These are phyloP conservation scores for Hondaea fermentalgiana DNA, from an alignment of 108 stramenopile genomes.

Conservation along the genomic window DNA sequence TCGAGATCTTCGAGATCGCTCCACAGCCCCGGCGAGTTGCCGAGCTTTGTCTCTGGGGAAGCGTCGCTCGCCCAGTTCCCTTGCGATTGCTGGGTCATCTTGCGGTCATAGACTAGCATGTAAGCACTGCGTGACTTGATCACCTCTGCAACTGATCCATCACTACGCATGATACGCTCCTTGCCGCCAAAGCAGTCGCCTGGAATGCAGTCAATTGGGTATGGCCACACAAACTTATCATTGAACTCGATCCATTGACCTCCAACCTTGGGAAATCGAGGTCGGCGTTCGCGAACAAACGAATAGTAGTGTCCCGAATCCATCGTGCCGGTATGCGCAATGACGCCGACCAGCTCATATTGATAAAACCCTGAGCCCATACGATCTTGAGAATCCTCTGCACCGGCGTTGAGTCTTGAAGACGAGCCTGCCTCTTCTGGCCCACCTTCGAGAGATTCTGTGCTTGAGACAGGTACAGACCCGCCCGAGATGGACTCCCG, in stretches of 20 bases:
- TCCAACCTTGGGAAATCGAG: neutral
- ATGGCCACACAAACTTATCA: constrained; percentile 33
- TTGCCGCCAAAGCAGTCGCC: constrained; percentile 33
- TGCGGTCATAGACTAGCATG: neutral
- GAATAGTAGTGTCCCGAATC: constrained; percentile 45
- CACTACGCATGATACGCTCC: neutral
- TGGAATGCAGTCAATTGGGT: neutral
- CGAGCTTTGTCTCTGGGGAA: neutral
- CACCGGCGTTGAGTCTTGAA: too few relatives aligned
- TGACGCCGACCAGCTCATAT: constrained; percentile 39
- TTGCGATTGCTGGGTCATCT: neutral
- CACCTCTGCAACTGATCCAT: neutral
- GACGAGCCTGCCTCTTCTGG: neutral
- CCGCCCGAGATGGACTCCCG: neutral
- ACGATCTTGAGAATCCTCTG: neutral
- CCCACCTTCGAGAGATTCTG: neutral
- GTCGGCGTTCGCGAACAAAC: constrained; percentile 31
- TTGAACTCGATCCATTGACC: constrained; percentile 41
- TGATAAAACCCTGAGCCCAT: constrained; percentile 18
- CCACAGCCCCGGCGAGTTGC: neutral
- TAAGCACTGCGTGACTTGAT: neutral
- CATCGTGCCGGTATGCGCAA: constrained; percentile 46
- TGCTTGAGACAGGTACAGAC: neutral
- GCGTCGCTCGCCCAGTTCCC: neutral
- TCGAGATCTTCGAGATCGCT: neutral